Base-by-base conservation (phyloP, 805 yeast species). In the Blastobotrys attinorum region DNA sequence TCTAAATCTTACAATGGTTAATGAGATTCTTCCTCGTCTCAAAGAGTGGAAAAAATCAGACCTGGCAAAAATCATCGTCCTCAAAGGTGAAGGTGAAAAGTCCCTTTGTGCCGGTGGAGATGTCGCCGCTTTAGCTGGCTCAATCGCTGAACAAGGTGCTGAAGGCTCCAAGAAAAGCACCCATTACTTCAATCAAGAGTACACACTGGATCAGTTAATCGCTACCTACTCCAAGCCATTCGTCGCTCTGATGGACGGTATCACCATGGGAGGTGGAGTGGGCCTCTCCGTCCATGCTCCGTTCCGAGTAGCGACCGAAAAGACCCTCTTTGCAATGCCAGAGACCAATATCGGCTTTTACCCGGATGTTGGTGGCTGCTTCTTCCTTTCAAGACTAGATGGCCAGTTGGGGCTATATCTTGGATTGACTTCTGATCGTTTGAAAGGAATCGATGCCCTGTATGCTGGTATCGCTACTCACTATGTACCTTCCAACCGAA, bases 181-280 rank as follows among this genome's bases (percentile, higher is more conserved):
- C 27, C 75, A 75, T 46, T 84, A 83, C 64, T 90, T 92, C 69
- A 75, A 77, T 47, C 61, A 71, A 44, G 97, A 90, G 65, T 90
- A 92, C 67, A 77, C 81, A 48, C 67, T 92, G 57, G 80, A 92
- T 68, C 83, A 80, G 57, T 66, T 81, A 40, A 69, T 89, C 47
- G 81, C 95, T 7, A 80, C 90, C n/a, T 88, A 78, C 48, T 69
- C 79, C 46, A 90, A 88, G 67, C 97, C 97, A 1, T 73, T 84
- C 47, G 80, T 92, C n/a, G 71, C 95, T 0, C 57, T 87, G 31
- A 81, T 83, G 78, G 81, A 92, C 59, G 97, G 97, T 18, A 85
- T 90, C 55, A 86, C 90, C 22, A 87, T 92, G 95, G 98, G 97
- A 44, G 97, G 97, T 42, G 97, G 97, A 54, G 95, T 88, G 36